These are phyloP conservation scores for Antitrichia curtipendula DNA, from an alignment of 225 moss, liverwort and hornwort genomes.

Conservation along the genomic window DNA sequence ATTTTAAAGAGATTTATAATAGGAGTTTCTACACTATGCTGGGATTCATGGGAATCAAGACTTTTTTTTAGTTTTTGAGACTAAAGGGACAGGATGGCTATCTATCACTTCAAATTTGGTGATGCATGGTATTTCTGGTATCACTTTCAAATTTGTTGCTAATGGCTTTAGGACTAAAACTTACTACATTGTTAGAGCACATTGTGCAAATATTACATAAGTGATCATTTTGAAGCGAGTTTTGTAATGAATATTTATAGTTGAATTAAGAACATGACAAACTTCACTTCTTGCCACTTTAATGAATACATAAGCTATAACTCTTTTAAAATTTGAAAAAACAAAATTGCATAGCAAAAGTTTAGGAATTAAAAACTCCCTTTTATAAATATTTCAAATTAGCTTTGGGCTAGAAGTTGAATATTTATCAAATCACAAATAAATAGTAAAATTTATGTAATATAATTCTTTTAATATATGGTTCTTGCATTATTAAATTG, in stretches of 20 bases:
- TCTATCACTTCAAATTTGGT: no score
- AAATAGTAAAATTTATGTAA: no score
- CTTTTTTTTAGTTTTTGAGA: no score
- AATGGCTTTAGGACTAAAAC: not conserved
- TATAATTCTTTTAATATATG: no score
- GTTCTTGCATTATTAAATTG: not conserved
- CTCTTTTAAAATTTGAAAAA: not conserved
- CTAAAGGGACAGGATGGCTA: no score
- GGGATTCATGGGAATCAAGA: no score
- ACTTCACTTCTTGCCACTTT: not conserved
- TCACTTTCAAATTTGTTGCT: no score
- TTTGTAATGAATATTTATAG: not conserved
- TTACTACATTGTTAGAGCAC: not conserved
- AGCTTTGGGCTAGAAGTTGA: no score
- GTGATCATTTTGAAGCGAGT: not conserved
- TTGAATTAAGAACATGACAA: not conserved
- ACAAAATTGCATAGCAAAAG: not conserved
- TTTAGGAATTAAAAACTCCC: not conserved
- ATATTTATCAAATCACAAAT: no score
- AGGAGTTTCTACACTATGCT: not conserved
- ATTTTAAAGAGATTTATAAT: not conserved
- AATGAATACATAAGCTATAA: not conserved
- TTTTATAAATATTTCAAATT: not conserved
- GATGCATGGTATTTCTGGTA: no score
- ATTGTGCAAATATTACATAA: not conserved